Evolutionary conservation across 352 stramenopile genomes (phyloP), one percentile per base, ranked within the genome.

Genomic region (Pythium scleroteichum): DNA sequence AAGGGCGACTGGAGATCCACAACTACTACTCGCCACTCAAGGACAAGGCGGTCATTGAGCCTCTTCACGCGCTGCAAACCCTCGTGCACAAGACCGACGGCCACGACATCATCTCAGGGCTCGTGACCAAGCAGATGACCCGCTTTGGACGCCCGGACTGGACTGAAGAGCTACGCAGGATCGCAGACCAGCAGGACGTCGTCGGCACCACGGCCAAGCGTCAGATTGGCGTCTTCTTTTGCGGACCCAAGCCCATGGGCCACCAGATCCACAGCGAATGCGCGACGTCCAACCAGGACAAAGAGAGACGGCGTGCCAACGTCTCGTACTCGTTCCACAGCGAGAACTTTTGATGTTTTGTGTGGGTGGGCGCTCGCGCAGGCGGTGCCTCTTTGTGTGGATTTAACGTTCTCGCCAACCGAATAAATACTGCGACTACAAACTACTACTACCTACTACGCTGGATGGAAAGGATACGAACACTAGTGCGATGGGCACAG

Each of bases 11-110:
- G 5, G 79, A 92, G 64, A 88, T 92, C 51, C 80, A 92, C 66
- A 88, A 91, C 59, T 92, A 90, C 65, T 87, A 87, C 52, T 92
- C 86, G 44, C 84, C 82, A 4, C 68, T 92, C 19, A 91, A 90
- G 59, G 63, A 70, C 13, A 59, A 88, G 1, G 64, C 79, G 14
- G 67, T 84, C 7, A 76, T 85, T 35, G 81, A 75, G 52, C 79
- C 80, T n/a, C 69, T 94, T 26, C 74, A 85, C 49, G 76, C 86
- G 14, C 62, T 93, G 33, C 85, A 94, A 61, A 82, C 77, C 24
- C 89, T 92, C 45, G 84, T 92, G 32, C 78, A 93, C 68, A 61
- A 74, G 9, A 68, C 68, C 2, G 74, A 89, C 29, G 79, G 82
- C 4, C 71, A 89, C 23, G 86, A 94, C 48, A 81, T 95, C 33